Evolutionary conservation across 306 rosid species (phyloP).

Genomic region (Citrullus colocynthis): DNA sequence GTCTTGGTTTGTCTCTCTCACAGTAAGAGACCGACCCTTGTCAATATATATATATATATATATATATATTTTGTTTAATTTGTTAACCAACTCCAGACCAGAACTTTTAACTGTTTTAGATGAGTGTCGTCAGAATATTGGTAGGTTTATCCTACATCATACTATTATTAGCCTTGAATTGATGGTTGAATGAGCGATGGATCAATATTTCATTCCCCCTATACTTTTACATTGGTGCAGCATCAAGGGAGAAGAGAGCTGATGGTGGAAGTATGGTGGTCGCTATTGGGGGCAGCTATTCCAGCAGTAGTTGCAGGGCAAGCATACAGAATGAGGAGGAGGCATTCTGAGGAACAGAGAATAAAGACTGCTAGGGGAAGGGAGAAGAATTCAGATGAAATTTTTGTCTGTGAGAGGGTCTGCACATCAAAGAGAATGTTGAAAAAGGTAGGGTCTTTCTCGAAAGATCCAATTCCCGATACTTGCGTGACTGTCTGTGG

Average conservation of each 20-base stretch:
- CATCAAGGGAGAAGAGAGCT: slow-evolving; percentile 1
- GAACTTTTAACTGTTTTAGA: background rate
- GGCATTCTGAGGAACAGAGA: slow-evolving; percentile 52
- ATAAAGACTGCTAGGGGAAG: slow-evolving; percentile 67
- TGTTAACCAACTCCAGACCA: background rate
- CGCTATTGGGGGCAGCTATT: slow-evolving; percentile 67
- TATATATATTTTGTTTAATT: background rate
- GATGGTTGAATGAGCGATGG: background rate
- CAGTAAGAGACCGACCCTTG: background rate
- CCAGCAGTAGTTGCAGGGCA: slow-evolving; percentile 82
- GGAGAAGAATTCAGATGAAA: slow-evolving; percentile 77
- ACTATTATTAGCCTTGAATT: background rate
- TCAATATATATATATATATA: background rate
- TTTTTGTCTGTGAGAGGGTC: slow-evolving; percentile 86
- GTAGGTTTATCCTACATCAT: background rate
- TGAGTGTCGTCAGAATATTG: background rate
- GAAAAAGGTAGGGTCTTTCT: slow-evolving; percentile 77
- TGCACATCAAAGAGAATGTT: slow-evolving; percentile 91
- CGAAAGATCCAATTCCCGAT: slow-evolving; percentile 92
- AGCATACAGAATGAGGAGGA: slow-evolving; percentile 55
- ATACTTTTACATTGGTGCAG: background rate
- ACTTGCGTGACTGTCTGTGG: slow-evolving; percentile 95
- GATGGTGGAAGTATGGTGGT: slow-evolving; percentile 96
- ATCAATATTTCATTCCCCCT: background rate
- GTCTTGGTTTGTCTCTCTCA: background rate